Base-by-base conservation (phyloP, 805 yeast genomes). In the Saccharomycopsis sp. region DNA sequence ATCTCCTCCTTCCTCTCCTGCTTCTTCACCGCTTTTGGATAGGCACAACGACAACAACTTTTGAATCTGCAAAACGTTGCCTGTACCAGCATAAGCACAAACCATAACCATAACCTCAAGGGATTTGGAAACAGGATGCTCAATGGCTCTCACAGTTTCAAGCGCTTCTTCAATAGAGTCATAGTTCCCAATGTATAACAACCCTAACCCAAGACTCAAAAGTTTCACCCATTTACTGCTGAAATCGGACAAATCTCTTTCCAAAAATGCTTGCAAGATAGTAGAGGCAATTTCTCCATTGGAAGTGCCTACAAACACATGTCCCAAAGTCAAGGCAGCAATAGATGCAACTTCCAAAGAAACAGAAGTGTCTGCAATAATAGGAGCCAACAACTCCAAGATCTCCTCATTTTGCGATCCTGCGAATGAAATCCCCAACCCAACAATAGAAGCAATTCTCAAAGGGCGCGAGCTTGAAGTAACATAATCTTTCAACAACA, bases 21-120 rank as follows among this genome's bases (percentile, higher is more conserved):
- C 70, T 42, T 68, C 69, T 34, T 74, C 73, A 36, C 57, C 56
- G 5, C 39, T 21, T 12, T 38, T 30, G 13, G 40, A 26, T 18
- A 46, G 38, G 25, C 50, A 46, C 18, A 36, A 26, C 5, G 94
- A 81, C 56, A 92, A 75, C 55, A 92, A 69, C 29, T 85, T 77
- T 66, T 92, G 98, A 48, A 92, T 83, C 65, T 88, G 92, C 48
- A 92, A 71, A 23, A 92, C 98, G 58, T 92, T 92, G 52, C 98
- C 98, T 30, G 97, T 86, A 48, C 97, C 98, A 8, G 96, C 94
- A 64, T 82, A 88, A 3, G 97, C 94, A 65, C 96, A 84, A 39
- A 88, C 81, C 48, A 81, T 86, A 25, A 94, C 87, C 55, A 92
- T 69, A 12, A 87, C 92, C 61, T 85, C 92, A 56, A 88, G 75